phyloP scores from a whole-genome alignment of 2,329 filamentous ascomycete genomes.

The Colletotrichum lentis region DNA sequence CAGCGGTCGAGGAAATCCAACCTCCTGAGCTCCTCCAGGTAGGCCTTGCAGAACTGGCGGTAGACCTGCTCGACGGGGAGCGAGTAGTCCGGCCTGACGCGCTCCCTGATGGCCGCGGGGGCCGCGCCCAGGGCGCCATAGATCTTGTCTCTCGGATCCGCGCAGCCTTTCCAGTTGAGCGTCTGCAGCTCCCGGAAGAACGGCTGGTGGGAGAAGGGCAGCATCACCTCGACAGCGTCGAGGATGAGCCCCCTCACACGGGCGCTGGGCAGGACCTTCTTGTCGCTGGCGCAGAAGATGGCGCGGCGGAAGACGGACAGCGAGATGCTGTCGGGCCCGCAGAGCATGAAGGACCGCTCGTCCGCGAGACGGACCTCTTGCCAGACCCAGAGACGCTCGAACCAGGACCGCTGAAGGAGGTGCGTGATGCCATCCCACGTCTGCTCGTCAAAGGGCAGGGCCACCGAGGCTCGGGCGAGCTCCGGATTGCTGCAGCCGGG shows the following conservation, averaged over 20 bases:
- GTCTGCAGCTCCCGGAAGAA: constrained; percentile 6
- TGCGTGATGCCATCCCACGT: neutral
- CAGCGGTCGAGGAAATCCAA: constrained; percentile 7
- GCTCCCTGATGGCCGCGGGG: neutral
- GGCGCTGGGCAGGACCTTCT: neutral
- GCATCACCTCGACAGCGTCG: constrained; percentile 5
- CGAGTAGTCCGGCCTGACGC: neutral
- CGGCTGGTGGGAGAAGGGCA: constrained; percentile 5
- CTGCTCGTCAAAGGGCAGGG: neutral
- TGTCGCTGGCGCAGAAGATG: constrained; percentile 6
- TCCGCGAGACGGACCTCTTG: constrained; percentile 2
- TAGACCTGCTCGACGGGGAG: constrained; percentile 1
- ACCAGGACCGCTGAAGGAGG: neutral
- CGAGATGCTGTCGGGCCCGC: constrained; percentile 7
- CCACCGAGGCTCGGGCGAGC: constrained; percentile 1
- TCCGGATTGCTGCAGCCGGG: neutral
- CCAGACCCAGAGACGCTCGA: constrained; percentile 10
- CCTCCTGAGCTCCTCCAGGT: neutral
- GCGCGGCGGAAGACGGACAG: constrained; percentile 3
- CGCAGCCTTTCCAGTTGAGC: constrained; percentile 5
- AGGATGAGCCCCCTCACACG: constrained; percentile 1
- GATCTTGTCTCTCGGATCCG: constrained; percentile 2
- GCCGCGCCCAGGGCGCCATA: neutral
- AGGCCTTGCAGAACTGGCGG: neutral
- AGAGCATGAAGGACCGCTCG: constrained; percentile 9